A percentile compares a stretch with the other conserved stretches of the same genome.
Conservation (phyloP, 148 eudicot genomes). For the Oxyria digyna region DNA sequence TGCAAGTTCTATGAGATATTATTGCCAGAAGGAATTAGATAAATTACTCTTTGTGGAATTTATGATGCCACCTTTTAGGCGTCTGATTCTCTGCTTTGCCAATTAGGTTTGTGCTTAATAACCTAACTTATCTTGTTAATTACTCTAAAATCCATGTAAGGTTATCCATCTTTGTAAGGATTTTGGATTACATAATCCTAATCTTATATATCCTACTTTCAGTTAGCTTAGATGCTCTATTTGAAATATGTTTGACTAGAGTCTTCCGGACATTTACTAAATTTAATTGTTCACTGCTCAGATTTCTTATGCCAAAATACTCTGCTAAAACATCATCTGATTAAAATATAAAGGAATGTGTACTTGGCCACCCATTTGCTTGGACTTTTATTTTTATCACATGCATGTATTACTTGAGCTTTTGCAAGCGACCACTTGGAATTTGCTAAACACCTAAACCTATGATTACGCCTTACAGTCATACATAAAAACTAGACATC, state of each 20-base stretch:
- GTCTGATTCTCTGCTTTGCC: neutral
- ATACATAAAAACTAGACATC: neutral
- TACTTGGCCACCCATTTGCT: neutral
- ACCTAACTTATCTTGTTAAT: neutral
- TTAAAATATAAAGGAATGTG: neutral
- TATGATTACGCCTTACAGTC: too few relatives aligned
- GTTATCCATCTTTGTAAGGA: too few relatives aligned
- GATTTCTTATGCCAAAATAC: neutral
- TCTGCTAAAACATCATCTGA: neutral
- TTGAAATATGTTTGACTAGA: neutral
- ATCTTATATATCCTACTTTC: too few relatives aligned
- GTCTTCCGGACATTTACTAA: neutral
- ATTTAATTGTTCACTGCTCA: neutral
- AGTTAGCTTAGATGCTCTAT: too few relatives aligned
- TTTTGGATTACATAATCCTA: too few relatives aligned
- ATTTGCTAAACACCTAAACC: neutral
- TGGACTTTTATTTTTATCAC: neutral
- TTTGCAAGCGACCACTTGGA: neutral
- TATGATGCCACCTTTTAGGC: neutral
- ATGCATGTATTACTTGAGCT: neutral
- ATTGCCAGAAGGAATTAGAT: neutral
- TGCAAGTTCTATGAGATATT: neutral
- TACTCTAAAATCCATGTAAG: neutral
- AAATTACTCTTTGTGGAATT: neutral
- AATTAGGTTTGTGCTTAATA: neutral